Conservation (phyloP, 106 monocot species). For the Platanthera zijinensis region DNA sequence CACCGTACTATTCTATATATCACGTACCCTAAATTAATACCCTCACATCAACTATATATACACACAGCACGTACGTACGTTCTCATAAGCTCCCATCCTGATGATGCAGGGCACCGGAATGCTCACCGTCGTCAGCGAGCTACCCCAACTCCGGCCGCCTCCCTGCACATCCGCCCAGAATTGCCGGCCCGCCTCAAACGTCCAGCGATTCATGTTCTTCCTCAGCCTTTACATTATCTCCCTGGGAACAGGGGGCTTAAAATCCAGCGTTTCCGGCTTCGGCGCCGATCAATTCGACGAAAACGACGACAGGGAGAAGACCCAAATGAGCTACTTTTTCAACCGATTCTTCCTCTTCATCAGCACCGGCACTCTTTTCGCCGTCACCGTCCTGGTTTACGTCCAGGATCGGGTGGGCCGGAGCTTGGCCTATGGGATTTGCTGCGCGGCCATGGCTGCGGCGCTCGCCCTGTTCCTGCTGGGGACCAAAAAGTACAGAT, state of each 20-base stretch:
- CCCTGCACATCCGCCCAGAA: slow-evolving; percentile 15
- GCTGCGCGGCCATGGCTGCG: slow-evolving; percentile 45
- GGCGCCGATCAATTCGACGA: slow-evolving; percentile 80
- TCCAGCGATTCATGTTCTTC: slow-evolving; percentile 45
- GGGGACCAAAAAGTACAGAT: slow-evolving; percentile 55
- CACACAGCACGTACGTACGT: too few species aligned
- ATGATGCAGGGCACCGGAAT: slow-evolving; percentile 35
- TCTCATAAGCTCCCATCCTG: slow-evolving; percentile 22
- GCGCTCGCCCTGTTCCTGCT: slow-evolving; percentile 41
- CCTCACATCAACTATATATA: too few species aligned
- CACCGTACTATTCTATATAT: too few species aligned
- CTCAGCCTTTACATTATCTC: slow-evolving; percentile 56
- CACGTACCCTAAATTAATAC: too few species aligned
- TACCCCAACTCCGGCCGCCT: slow-evolving; percentile 50
- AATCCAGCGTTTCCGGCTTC: slow-evolving; percentile 70
- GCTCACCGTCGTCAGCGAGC: slow-evolving; percentile 33
- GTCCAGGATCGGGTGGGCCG: slow-evolving; percentile 63
- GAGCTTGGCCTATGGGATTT: slow-evolving; percentile 74
- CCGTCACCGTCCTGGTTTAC: slow-evolving; percentile 64
- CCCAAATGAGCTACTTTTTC: slow-evolving; percentile 61
- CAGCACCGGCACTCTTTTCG: slow-evolving; percentile 57
- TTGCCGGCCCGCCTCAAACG: slow-evolving; percentile 27
- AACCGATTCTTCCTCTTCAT: slow-evolving; percentile 70
- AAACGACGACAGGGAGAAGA: slow-evolving; percentile 44
- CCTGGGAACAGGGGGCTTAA: slow-evolving; percentile 64